A percentile compares a stretch with the other conserved stretches of the same genome.
Evolutionary conservation across 2,329 filamentous ascomycete genomes (phyloP).

Genomic region (Aspergillus sergii): DNA sequence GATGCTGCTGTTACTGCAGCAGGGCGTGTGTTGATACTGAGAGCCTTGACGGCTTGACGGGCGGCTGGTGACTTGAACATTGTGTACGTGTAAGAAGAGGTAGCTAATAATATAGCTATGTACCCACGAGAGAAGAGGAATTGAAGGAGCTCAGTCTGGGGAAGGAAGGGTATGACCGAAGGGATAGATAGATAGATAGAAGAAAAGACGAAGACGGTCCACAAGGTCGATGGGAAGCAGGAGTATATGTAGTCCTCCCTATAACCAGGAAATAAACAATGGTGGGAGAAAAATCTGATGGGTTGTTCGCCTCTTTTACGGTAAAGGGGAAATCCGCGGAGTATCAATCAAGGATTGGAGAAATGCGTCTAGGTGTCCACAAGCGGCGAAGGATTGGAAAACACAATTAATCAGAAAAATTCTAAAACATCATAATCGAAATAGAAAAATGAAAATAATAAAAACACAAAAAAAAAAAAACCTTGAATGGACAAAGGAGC

Average conservation of each 20-base stretch:
- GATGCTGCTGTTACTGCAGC: conserved; percentile 18
- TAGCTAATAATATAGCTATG: not conserved
- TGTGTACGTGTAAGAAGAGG: not conserved
- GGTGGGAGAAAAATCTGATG: conserved; percentile 1
- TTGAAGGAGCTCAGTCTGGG: not conserved
- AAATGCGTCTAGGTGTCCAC: conserved; percentile 4
- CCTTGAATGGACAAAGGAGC: conserved; percentile 3
- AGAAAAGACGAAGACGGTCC: not conserved
- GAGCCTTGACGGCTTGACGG: conserved; percentile 29
- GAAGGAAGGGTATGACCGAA: not conserved
- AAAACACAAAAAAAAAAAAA: conserved; percentile 4
- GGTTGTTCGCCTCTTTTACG: not conserved
- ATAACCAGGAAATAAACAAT: not conserved
- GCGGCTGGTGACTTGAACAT: conserved; percentile 35
- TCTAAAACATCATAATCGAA: conserved; percentile 3
- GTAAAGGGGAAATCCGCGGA: conserved; percentile 11
- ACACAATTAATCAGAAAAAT: conserved; percentile 12
- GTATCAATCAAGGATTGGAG: conserved; percentile 4
- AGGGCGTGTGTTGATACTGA: conserved; percentile 24
- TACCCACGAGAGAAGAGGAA: not conserved
- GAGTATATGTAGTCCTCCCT: conserved; percentile 5
- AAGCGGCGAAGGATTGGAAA: not conserved
- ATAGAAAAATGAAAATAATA: conserved; percentile 4
- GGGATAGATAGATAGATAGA: not conserved
- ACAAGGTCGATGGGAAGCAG: not conserved